Evolutionary conservation across 176 grass and related monocot species (phyloP).

Genomic region (Carex cristatella): DNA sequence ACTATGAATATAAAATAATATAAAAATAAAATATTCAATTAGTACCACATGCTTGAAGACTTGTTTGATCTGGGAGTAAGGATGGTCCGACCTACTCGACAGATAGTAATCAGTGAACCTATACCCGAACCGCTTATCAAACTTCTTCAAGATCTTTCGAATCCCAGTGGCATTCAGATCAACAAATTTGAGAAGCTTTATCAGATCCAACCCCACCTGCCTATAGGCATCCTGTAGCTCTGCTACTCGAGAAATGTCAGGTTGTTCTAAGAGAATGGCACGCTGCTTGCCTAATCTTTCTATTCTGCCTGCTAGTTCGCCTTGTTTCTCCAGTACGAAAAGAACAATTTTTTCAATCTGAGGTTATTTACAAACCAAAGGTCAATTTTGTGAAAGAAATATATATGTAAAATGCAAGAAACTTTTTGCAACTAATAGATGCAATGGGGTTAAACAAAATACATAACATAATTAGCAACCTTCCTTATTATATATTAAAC

Average conservation of each 20-base stretch:
- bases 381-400: conserved; percentile 6
- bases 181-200: conserved; percentile 97
- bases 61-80: conserved; percentile 97
- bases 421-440: neutral
- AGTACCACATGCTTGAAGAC: conserved; percentile 99
- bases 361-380: neutral
- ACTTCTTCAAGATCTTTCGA: conserved; percentile 99
- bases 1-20: neutral
- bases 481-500: conserved; percentile 4
- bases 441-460: neutral
- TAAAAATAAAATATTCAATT: conserved; percentile 23
- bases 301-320: conserved; percentile 68
- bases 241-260: conserved; percentile 82
- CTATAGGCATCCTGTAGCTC: conserved; percentile 77
- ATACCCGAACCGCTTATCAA: conserved; percentile 94
- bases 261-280: conserved; percentile 64
- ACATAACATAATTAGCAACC: neutral
- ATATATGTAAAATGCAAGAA: neutral
- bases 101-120: conserved; percentile 97
- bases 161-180: conserved; percentile 97
- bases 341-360: conserved; percentile 98
- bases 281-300: conserved; percentile 84
- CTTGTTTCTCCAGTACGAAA: conserved; percentile 95
- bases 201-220: conserved; percentile 74
- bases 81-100: conserved; percentile 91